Evolutionary conservation across 768 basidiomycete genomes (phyloP).

Genomic region (Mycena sanguinolenta): DNA sequence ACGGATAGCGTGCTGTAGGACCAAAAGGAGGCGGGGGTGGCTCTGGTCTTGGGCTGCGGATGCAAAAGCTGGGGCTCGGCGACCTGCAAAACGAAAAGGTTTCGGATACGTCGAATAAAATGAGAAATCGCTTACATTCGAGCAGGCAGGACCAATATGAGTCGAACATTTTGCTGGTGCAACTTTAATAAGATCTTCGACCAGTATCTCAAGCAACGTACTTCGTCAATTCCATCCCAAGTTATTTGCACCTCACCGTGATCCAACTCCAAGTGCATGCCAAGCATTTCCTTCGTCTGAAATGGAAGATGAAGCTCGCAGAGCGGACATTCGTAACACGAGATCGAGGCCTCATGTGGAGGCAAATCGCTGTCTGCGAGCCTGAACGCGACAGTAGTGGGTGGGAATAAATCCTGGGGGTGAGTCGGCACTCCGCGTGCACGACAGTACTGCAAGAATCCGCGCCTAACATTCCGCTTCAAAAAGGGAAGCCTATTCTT

Average conservation of each 20-base stretch:
- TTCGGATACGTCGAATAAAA: neutral
- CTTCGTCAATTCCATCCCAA: conserved; percentile 51
- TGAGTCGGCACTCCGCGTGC: conserved; percentile 50
- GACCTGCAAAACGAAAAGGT: neutral
- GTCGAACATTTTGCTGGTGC: conserved; percentile 7
- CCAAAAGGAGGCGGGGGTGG: conserved; percentile 42
- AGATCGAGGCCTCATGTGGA: conserved; percentile 43
- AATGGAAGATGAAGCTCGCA: conserved; percentile 63
- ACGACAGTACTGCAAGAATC: conserved; percentile 62
- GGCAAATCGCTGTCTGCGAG: conserved; percentile 35
- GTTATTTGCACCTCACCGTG: conserved; percentile 55
- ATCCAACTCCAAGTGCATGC: conserved; percentile 63
- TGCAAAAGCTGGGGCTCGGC: neutral
- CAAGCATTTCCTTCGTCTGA: conserved; percentile 56
- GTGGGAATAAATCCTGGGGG: neutral
- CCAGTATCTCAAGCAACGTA: conserved; percentile 23
- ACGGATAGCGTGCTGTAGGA: conserved; percentile 65
- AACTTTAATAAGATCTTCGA: neutral
- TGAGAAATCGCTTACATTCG: neutral
- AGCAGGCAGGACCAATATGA: conserved; percentile 6
- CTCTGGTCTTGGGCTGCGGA: neutral
- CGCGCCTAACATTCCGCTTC: conserved; percentile 61
- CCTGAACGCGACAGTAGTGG: conserved; percentile 25
- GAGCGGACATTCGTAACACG: conserved; percentile 60
- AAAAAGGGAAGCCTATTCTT: conserved; percentile 67